A percentile compares a stretch with the other conserved stretches of the same genome.
These are phyloP conservation scores for Austroboletus novae-zelandiae DNA, from an alignment of 1,284 basidiomycete genomes.

Conservation along the genomic window DNA sequence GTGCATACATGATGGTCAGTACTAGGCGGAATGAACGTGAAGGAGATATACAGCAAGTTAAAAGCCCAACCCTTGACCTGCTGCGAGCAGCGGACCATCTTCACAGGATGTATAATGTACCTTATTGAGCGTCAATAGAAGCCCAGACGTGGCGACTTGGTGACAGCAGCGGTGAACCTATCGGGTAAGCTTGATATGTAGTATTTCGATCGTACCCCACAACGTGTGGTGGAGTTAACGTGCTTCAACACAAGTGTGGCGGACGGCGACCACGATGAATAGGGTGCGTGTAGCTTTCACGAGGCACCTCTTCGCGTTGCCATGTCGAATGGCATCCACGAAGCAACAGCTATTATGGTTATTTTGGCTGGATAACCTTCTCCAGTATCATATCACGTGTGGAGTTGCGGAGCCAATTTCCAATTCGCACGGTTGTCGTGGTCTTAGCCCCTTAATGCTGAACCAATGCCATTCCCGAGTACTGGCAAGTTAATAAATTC, in stretches of 20 bases:
- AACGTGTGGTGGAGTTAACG: neutral
- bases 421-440: too few relatives aligned
- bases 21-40: neutral
- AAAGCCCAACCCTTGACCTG: neutral
- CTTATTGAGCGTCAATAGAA: neutral
- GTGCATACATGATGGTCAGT: slow-evolving; percentile 20
- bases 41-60: too few relatives aligned
- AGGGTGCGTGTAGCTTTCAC: neutral
- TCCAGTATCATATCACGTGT: too few relatives aligned
- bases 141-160: neutral
- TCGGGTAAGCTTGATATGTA: neutral
- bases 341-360: too few relatives aligned
- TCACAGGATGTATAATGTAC: neutral
- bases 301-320: slow-evolving; percentile 3
- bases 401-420: too few relatives aligned
- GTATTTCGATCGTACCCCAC: slow-evolving; percentile 1
- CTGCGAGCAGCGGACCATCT: neutral
- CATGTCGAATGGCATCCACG: neutral
- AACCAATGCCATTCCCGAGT: too few relatives aligned
- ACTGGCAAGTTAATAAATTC: too few relatives aligned
- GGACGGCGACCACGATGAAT: slow-evolving; percentile 2
- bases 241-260: neutral
- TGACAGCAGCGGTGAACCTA: neutral
- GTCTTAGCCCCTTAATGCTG: too few relatives aligned
- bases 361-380: too few relatives aligned